Evolutionary conservation across 352 stramenopile genomes (phyloP), one percentile per base, ranked within the genome.

Genomic region (Globisporangium polare): DNA sequence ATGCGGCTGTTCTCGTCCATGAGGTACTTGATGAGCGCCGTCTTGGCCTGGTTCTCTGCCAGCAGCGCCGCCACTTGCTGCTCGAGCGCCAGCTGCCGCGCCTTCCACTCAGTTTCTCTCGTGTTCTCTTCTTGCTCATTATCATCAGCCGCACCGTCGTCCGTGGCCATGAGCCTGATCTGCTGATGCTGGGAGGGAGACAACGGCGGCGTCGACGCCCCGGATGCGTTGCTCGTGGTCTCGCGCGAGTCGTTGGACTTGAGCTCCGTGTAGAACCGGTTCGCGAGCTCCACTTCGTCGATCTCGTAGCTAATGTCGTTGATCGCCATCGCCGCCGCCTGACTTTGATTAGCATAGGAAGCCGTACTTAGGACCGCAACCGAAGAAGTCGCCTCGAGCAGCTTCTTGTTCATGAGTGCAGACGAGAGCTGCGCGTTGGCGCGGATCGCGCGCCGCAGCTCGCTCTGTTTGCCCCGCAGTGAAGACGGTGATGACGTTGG

Each of bases 371-470:
- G 18, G 18, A 17, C 26, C 6, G 12, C 31, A 39, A 39, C 33
- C 0, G 18, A 37, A 15, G 49, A 24, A 33, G 29, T 33, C 13
- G 24, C 5, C 12, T 57, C 27, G 43, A 51, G 26, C 10, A 65
- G 35, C 45, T 66, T 66, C 22, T 60, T 41, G 24, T 54, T 46
- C 52, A 66, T 66, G 42, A 66, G 51, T n/a, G 35, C 39, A 8
- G 51, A 54, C 52, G 60, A 66, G 29, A 66, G 29, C 60, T 60
- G 41, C 8, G 60, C 60, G 42, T 66, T 66, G 2, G 52, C 51
- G 2, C 24, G 52, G 18, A 29, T 50, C 6, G 46, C 60, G 3
- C 52, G 52, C 0, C 41, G 52, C 20, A 58, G 42, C 2, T 59
- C 49, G 17, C 12, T 39, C 59, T 45, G 50, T 17, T 41, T 55